These are phyloP conservation scores for Vitis riparia DNA, from an alignment of 164 flowering plant species.

Conservation along the genomic window DNA sequence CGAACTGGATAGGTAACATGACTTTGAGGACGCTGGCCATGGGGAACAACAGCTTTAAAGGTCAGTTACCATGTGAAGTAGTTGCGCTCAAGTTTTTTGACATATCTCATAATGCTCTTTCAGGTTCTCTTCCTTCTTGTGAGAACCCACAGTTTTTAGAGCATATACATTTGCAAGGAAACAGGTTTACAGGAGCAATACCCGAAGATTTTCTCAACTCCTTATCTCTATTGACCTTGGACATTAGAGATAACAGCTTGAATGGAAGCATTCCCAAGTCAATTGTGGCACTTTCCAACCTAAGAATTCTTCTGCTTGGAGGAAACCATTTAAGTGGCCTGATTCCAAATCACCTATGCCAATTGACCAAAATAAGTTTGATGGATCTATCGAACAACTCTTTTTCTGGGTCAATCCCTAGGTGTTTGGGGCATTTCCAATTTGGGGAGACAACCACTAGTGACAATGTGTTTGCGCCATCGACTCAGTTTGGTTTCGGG, in stretches of 20 bases:
- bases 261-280: conserved; percentile 1
- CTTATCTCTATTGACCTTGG: not conserved
- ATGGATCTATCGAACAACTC: conserved; percentile 8
- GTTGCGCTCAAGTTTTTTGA: not conserved
- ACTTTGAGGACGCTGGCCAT: not conserved
- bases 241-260: conserved; percentile 1
- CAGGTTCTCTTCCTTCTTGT: not conserved
- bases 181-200: not conserved
- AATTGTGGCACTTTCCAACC: not conserved
- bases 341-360: conserved; percentile 1
- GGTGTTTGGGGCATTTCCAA: not conserved
- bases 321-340: conserved; percentile 3
- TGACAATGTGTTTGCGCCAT: not conserved
- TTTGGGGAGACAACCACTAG: not conserved
- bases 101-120: not conserved
- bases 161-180: conserved; percentile 3
- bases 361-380: not conserved
- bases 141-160: not conserved
- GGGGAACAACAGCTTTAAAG: not conserved
- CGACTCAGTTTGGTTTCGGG: not conserved
- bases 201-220: not conserved
- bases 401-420: conserved; percentile 2
- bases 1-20: not conserved
- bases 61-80: not conserved
- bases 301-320: conserved; percentile 1